Evolutionary conservation across 768 basidiomycete species (phyloP), one percentile per base, ranked within the genome.

Genomic region (Collybiopsis confluens): DNA sequence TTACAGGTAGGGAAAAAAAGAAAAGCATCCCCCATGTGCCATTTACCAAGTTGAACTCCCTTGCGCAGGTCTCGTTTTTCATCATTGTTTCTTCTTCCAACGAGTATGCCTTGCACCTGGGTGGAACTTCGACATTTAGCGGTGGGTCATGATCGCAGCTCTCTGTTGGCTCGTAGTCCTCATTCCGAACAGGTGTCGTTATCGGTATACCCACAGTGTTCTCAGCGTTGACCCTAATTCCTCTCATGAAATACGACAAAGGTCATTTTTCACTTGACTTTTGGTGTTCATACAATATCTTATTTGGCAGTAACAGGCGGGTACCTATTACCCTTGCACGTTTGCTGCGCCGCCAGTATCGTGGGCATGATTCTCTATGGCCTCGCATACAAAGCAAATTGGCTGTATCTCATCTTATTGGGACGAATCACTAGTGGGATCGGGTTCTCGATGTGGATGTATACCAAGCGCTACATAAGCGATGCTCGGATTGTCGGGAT

Each of bases 401-500:
- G 73, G 63, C 76, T 88, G 10, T 87, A 88, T 64, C 72, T 88
- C 57, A 85, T 87, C 58, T 79, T 89, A 57, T 73, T 87, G 30
- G 85, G 83, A 4, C 82, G 86, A n/a, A 80, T 83, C 48, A 77
- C 86, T 27, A 74, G 71, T 33, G 85, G 86, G 1, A 60, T 86
- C 36, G 77, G 77, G 5, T 86, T 84, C 62, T 76, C 81, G 2
- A 71, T 77, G 24, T 85, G 80, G 71, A 80, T 89, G 83, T 87
- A 86, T 66, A 70, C 67, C 59, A 87, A 86, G 59, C 76, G 82
- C 13, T 88, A 83, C 62, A 88, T 85, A 63, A 78, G 73, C n/a
- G 86, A 88, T 63, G 77, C 81, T 3, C 79, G 80, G n/a, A 76
- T 88, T 51, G 81, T 88, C 16, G 83, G 85, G 24, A 64, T 86